Percentiles rank a stretch among this genome's conserved stretches.
Conservation (phyloP, 78 protist genomes). For the Dictyostelium citrinum region DNA sequence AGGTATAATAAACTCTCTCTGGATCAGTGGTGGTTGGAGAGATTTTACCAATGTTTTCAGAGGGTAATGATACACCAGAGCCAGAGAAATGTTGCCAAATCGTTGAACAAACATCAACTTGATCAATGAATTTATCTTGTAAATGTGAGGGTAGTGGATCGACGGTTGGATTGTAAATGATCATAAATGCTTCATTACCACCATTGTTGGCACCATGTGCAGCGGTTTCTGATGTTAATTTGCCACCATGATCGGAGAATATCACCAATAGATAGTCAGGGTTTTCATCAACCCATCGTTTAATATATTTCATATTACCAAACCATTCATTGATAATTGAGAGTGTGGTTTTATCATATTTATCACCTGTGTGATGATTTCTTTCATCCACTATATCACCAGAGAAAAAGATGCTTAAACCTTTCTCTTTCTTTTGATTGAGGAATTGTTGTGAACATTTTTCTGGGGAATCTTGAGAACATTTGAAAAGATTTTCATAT, state of each 20-base stretch:
- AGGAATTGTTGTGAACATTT: slow-evolving; percentile 6
- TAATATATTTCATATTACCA: slow-evolving; percentile 27
- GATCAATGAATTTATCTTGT: slow-evolving; percentile 74
- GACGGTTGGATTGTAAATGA: slow-evolving; percentile 12
- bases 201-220: slow-evolving; percentile 65
- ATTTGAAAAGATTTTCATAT: slow-evolving; percentile 12
- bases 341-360: slow-evolving; percentile 11
- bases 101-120: slow-evolving; percentile 65
- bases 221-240: slow-evolving; percentile 45
- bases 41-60: slow-evolving; percentile 37
- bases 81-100: slow-evolving; percentile 59
- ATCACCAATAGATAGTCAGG: slow-evolving; percentile 53
- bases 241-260: slow-evolving; percentile 68
- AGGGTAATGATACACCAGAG: slow-evolving; percentile 38
- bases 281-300: slow-evolving; percentile 49
- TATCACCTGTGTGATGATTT: slow-evolving; percentile 57
- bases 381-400: slow-evolving; percentile 65
- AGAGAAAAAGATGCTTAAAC: slow-evolving; percentile 19
- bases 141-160: slow-evolving; percentile 1
- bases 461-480: background rate
- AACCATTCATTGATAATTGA: slow-evolving; percentile 29
- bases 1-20: background rate
- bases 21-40: background rate
- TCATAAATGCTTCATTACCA: slow-evolving; percentile 67
- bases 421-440: background rate